Percentiles rank a stretch among this genome's conserved stretches.
Conservation (phyloP, 768 basidiomycete genomes). For the Gymnopilus junonius region DNA sequence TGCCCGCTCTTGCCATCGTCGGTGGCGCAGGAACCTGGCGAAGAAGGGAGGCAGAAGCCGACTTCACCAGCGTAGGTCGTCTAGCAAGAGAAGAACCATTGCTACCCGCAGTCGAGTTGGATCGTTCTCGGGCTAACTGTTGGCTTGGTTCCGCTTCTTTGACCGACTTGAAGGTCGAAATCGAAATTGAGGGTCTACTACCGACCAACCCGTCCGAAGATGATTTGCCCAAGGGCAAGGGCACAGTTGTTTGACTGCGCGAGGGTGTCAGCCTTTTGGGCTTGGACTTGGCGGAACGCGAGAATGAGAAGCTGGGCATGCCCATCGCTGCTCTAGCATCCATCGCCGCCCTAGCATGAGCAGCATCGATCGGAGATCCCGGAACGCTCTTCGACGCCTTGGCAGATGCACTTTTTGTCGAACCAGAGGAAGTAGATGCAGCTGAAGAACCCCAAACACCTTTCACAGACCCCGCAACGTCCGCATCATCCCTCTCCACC, state of each 20-base stretch:
- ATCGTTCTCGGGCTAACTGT: not conserved
- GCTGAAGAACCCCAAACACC: conserved; percentile 2
- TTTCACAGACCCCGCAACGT: conserved; percentile 1
- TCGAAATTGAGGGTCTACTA: not conserved
- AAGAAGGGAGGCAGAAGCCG: conserved; percentile 16
- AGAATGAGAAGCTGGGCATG: not conserved
- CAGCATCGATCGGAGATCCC: conserved; percentile 9
- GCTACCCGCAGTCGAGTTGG: not conserved
- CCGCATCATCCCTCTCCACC: conserved; percentile 3
- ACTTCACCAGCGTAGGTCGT: conserved; percentile 11
- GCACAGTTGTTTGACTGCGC: conserved; percentile 3
- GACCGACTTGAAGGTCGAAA: not conserved
- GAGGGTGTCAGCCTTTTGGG: not conserved
- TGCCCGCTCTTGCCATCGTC: not conserved
- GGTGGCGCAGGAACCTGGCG: conserved; percentile 3
- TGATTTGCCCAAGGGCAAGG: not conserved
- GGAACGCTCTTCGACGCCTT: conserved; percentile 6
- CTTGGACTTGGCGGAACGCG: not conserved
- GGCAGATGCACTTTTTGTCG: not conserved
- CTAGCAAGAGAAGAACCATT: not conserved
- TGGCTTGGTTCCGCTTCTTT: not conserved
- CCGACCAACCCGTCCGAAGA: not conserved
- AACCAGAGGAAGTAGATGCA: not conserved
- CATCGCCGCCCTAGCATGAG: not conserved
- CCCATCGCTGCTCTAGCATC: not conserved